These are phyloP conservation scores for Hymenoscyphus linearis DNA, from an alignment of 2,329 filamentous ascomycete genomes.

Conservation along the genomic window DNA sequence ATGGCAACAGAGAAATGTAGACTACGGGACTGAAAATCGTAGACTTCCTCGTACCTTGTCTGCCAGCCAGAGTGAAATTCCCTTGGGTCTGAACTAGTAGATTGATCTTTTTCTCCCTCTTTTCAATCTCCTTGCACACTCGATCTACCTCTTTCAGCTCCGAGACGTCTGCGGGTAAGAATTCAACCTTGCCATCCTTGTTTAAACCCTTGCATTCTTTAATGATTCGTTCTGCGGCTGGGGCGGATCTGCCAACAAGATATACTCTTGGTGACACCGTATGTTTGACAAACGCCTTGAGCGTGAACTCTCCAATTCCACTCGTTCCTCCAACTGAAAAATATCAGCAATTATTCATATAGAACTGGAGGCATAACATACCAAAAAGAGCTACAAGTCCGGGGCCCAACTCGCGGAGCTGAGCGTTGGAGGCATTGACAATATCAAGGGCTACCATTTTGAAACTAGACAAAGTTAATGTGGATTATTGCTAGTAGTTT, in stretches of 20 bases:
- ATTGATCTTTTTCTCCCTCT: constrained; percentile 48
- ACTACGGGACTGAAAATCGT: neutral
- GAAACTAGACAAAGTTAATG: constrained; percentile 21
- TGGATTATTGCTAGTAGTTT: neutral
- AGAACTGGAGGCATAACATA: constrained; percentile 2
- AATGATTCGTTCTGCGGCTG: constrained; percentile 37
- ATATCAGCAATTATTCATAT: constrained; percentile 5
- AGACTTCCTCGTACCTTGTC: constrained; percentile 18
- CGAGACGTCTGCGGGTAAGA: constrained; percentile 41
- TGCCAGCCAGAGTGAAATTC: constrained; percentile 33
- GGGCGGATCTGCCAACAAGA: constrained; percentile 42
- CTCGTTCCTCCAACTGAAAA: constrained; percentile 40
- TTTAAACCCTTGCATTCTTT: constrained; percentile 40
- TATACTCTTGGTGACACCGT: constrained; percentile 40
- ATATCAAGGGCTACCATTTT: constrained; percentile 27
- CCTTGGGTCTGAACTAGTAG: constrained; percentile 49
- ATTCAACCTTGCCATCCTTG: constrained; percentile 40
- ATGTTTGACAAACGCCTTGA: constrained; percentile 40
- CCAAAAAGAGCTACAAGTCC: constrained; percentile 29
- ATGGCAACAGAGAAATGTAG: neutral
- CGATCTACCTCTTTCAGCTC: constrained; percentile 44
- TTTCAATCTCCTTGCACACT: constrained; percentile 44
- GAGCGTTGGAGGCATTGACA: constrained; percentile 26
- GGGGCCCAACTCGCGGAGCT: constrained; percentile 27
- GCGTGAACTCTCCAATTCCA: constrained; percentile 44